Evolutionary conservation across 441 rosid genomes (phyloP).

Genomic region (Dalechampia spathulata): DNA sequence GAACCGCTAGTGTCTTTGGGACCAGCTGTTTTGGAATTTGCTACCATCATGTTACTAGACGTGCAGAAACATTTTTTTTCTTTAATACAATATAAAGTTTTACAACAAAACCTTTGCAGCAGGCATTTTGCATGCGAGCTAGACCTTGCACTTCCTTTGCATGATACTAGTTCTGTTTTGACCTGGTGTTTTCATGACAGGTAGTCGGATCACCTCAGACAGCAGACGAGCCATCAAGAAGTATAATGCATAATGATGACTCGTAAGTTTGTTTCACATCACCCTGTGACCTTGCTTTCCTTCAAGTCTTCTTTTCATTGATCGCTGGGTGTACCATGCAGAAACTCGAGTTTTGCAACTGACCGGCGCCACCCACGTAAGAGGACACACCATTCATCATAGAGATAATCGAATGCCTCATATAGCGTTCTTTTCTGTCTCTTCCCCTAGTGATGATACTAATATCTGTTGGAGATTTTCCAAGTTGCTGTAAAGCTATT

Average conservation of each 20-base stretch:
- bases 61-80: neutral
- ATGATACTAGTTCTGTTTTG: neutral
- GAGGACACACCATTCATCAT: constrained; percentile 27
- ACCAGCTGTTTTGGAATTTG: neutral
- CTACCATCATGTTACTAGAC: too few species aligned
- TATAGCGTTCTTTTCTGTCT: neutral
- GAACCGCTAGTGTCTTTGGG: neutral
- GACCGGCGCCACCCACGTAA: constrained; percentile 27
- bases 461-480: constrained; percentile 7
- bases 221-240: constrained; percentile 42
- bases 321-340: constrained; percentile 17
- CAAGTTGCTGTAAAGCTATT: constrained; percentile 12
- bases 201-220: constrained; percentile 34
- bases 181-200: constrained; percentile 29
- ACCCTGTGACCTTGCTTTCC: neutral
- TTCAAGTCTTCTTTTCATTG: constrained; percentile 1
- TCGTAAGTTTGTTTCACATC: constrained; percentile 45
- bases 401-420: constrained; percentile 18
- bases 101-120: neutral
- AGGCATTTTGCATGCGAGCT: neutral
- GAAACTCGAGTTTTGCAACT: constrained; percentile 28
- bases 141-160: neutral
- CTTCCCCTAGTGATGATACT: neutral
- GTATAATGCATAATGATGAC: constrained; percentile 37
- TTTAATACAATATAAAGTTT: neutral